phyloP scores from a whole-genome alignment of 257 asterid species.

The Scutellaria minor region DNA sequence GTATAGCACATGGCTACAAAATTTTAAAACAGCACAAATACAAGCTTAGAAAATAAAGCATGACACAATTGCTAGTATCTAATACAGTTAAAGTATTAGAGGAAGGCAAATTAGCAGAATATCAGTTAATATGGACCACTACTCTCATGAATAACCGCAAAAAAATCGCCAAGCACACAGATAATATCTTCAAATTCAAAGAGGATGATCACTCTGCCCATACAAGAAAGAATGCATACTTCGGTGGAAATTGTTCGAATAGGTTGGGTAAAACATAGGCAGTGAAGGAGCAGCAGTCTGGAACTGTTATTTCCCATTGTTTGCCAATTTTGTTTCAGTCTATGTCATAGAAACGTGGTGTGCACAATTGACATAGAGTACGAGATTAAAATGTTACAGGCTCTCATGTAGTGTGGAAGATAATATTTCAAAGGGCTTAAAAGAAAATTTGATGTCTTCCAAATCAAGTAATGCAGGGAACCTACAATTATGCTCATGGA shows the following conservation, averaged over 20 bases:
- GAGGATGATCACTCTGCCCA: background rate
- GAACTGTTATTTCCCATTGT: no score
- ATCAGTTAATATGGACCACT: background rate
- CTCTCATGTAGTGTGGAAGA: background rate
- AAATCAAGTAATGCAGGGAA: background rate
- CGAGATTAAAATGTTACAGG: background rate
- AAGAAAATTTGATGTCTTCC: background rate
- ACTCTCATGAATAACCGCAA: background rate
- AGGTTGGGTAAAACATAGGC: no score
- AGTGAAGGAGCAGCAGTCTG: no score
- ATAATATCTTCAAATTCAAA: background rate
- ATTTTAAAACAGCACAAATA: background rate
- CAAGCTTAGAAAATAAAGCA: slow-evolving; percentile 20
- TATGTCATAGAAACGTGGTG: no score
- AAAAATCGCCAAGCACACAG: background rate
- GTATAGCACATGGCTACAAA: background rate
- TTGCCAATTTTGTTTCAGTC: no score
- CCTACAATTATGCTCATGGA: background rate
- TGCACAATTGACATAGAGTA: no score
- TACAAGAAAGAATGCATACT: background rate
- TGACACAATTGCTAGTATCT: background rate
- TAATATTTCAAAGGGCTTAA: slow-evolving; percentile 3
- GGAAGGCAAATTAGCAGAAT: background rate
- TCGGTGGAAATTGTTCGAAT: background rate
- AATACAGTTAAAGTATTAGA: slow-evolving; percentile 14